These are phyloP conservation scores for Clavaria fumosa DNA, from an alignment of 768 basidiomycete species.

Conservation along the genomic window DNA sequence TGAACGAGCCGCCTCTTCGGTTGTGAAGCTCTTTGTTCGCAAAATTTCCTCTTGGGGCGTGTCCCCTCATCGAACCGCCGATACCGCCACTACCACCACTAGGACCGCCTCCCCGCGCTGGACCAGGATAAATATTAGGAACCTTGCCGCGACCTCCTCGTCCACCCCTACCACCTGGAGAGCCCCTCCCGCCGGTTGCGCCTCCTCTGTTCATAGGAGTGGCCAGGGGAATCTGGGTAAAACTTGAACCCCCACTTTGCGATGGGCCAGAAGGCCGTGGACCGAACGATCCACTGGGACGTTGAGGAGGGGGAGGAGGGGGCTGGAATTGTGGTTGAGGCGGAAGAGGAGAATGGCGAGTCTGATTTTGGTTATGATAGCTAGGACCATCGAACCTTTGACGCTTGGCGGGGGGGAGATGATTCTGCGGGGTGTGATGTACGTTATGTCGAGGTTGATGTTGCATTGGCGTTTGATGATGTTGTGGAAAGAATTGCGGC, in stretches of 20 bases:
- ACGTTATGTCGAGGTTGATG: slow-evolving; percentile 34
- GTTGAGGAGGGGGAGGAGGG: slow-evolving; percentile 33
- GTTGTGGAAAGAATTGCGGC: slow-evolving; percentile 28
- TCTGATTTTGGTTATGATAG: slow-evolving; percentile 34
- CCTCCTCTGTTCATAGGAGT: slow-evolving; percentile 24
- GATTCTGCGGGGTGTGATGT: slow-evolving; percentile 57
- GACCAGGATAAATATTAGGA: slow-evolving; percentile 20
- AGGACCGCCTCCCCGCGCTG: slow-evolving; percentile 26
- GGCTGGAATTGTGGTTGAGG: slow-evolving; percentile 55
- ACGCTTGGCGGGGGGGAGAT: slow-evolving; percentile 84
- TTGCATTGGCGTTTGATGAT: slow-evolving; percentile 31
- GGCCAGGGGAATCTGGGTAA: slow-evolving; percentile 19
- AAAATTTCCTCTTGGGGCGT: slow-evolving; percentile 52
- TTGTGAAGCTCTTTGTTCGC: slow-evolving; percentile 47
- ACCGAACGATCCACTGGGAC: slow-evolving; percentile 21
- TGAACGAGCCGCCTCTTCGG: slow-evolving; percentile 52
- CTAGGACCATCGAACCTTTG: slow-evolving; percentile 76
- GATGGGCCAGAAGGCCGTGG: slow-evolving; percentile 18
- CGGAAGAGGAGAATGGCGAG: slow-evolving; percentile 37
- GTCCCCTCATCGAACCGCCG: slow-evolving; percentile 39
- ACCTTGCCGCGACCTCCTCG: slow-evolving; percentile 22
- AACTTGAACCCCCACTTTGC: slow-evolving; percentile 26
- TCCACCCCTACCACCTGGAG: slow-evolving; percentile 23
- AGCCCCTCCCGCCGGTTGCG: slow-evolving; percentile 30
- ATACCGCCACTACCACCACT: slow-evolving; percentile 31